These are phyloP conservation scores for Filobasidium wieringae DNA, from an alignment of 768 basidiomycete species.

Conservation along the genomic window DNA sequence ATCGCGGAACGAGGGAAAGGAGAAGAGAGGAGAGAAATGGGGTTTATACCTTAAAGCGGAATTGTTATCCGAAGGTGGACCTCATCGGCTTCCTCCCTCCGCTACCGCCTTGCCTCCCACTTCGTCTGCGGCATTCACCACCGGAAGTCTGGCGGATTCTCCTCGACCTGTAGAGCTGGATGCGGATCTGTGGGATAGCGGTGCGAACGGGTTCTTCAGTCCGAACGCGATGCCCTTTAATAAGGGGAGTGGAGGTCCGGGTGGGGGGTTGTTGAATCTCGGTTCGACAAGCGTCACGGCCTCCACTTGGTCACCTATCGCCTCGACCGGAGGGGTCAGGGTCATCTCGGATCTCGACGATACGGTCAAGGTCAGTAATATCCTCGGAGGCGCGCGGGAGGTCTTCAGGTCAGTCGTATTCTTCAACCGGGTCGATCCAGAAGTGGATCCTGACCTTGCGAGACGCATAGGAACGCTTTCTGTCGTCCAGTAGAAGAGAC, in stretches of 20 bases:
- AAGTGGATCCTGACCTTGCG: not conserved
- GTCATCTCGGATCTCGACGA: slow-evolving; percentile 92
- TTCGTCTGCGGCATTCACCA: not conserved
- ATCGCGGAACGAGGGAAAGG: slow-evolving; percentile 42
- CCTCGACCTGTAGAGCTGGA: slow-evolving; percentile 13
- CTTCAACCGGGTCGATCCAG: too few relatives aligned
- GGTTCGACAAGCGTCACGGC: slow-evolving; percentile 11
- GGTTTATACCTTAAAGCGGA: slow-evolving; percentile 14
- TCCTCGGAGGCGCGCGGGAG: slow-evolving; percentile 64
- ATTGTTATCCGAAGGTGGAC: slow-evolving; percentile 2
- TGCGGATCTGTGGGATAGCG: slow-evolving; percentile 7
- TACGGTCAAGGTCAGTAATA: slow-evolving; percentile 68
- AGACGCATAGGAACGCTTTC: slow-evolving; percentile 59
- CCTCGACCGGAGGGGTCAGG: slow-evolving; percentile 42
- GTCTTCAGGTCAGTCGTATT: slow-evolving; percentile 50
- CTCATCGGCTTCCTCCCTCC: slow-evolving; percentile 8
- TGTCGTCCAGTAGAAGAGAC: slow-evolving; percentile 69
- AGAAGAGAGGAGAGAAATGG: not conserved
- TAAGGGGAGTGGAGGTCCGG: slow-evolving; percentile 5
- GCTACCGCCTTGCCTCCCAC: slow-evolving; percentile 3
- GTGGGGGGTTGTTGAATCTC: slow-evolving; percentile 4
- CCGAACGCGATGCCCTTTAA: slow-evolving; percentile 11
- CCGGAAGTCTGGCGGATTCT: not conserved
- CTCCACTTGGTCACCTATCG: slow-evolving; percentile 14
- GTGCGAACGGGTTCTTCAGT: slow-evolving; percentile 13